Evolutionary conservation across 1,284 basidiomycete species (phyloP).

Genomic region (Microbotryum saponariae): DNA sequence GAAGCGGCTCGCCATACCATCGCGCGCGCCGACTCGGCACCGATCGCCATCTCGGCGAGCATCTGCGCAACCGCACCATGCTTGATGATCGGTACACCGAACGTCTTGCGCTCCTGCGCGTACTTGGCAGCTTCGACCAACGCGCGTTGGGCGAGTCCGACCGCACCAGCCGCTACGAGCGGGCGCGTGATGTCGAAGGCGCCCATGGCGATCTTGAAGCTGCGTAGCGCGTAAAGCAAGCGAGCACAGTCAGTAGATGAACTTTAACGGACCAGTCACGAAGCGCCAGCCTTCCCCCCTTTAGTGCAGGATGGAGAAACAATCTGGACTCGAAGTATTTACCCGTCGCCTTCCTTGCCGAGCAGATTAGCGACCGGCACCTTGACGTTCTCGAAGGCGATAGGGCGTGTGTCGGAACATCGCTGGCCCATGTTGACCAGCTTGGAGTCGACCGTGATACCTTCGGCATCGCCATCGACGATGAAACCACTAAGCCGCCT

Average conservation of each 20-base stretch:
- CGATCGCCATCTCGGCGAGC: slow-evolving; percentile 53
- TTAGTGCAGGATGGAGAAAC: neutral
- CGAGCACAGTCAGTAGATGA: neutral
- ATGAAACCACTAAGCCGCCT: slow-evolving; percentile 52
- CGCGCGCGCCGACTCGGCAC: slow-evolving; percentile 44
- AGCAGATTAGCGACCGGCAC: slow-evolving; percentile 48
- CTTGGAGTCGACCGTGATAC: slow-evolving; percentile 48
- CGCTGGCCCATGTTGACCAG: slow-evolving; percentile 55
- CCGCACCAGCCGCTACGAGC: slow-evolving; percentile 49
- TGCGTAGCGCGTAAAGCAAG: neutral
- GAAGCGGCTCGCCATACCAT: slow-evolving; percentile 49
- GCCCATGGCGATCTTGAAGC: slow-evolving; percentile 43
- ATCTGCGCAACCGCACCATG: slow-evolving; percentile 51
- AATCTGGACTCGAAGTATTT: slow-evolving; percentile 39
- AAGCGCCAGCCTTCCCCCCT: too few species aligned
- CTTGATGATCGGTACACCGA: slow-evolving; percentile 51
- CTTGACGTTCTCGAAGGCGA: slow-evolving; percentile 45
- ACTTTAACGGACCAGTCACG: neutral
- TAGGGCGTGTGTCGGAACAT: slow-evolving; percentile 51
- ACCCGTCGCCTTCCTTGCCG: slow-evolving; percentile 47
- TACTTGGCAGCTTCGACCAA: slow-evolving; percentile 50
- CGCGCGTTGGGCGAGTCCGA: slow-evolving; percentile 50
- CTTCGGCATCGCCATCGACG: slow-evolving; percentile 48
- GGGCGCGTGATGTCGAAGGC: slow-evolving; percentile 47
- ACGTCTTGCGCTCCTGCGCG: slow-evolving; percentile 50